phyloP scores from a whole-genome alignment of 495 filamentous ascomycete genomes.

The Apodospora peruviana region DNA sequence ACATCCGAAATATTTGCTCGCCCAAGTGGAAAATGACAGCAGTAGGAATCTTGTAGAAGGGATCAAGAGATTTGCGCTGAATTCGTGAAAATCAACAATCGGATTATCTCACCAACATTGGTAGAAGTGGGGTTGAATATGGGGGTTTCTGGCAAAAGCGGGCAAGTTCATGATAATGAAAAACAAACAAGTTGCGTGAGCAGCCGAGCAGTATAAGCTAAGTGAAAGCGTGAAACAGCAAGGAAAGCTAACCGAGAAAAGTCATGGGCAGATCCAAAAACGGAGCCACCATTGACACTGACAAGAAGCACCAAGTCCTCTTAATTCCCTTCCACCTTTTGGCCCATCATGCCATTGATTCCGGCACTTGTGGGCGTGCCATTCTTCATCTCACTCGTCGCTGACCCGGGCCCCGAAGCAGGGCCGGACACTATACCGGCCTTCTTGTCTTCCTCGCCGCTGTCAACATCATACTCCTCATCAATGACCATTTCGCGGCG shows the following conservation, averaged over 20 bases:
- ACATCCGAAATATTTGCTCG: too few relatives aligned
- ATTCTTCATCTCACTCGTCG: conserved; percentile 40
- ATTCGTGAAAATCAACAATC: too few relatives aligned
- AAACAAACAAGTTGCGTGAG: conserved; percentile 11
- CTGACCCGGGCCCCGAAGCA: conserved; percentile 19
- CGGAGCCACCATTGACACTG: neutral
- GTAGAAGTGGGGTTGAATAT: neutral
- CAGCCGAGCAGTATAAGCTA: conserved; percentile 3
- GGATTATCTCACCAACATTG: too few relatives aligned
- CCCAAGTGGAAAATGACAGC: too few relatives aligned
- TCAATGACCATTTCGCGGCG: conserved; percentile 95
- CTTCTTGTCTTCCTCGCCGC: conserved; percentile 80
- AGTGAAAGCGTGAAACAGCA: neutral
- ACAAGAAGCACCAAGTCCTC: conserved; percentile 1
- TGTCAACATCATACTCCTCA: conserved; percentile 89
- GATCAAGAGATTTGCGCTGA: too few relatives aligned
- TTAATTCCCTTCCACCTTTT: conserved; percentile 33
- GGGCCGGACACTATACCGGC: conserved; percentile 32
- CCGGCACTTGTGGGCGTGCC: conserved; percentile 36
- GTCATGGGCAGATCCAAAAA: neutral
- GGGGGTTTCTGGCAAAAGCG: too few relatives aligned
- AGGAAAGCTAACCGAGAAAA: neutral
- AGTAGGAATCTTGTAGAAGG: too few relatives aligned
- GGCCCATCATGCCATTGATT: conserved; percentile 42
- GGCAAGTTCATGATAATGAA: neutral